phyloP scores from a whole-genome alignment of 352 stramenopile genomes.

The Phytophthora brassicae region DNA sequence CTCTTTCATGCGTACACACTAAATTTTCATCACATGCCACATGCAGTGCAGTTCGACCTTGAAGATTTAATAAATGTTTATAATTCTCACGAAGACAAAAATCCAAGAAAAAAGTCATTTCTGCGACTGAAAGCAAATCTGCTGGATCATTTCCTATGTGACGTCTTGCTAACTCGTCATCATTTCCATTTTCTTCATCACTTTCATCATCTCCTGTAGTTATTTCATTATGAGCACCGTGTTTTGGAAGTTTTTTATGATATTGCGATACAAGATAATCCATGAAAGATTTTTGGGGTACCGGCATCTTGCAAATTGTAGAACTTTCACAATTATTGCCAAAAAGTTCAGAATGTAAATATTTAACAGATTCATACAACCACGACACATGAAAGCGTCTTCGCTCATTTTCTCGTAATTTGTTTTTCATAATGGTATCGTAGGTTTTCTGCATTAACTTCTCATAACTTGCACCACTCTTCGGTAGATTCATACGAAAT shows the following conservation, averaged over 20 bases:
- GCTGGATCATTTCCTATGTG: slow-evolving; percentile 35
- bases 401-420: slow-evolving; percentile 63
- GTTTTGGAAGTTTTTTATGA: slow-evolving; percentile 34
- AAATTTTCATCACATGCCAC: slow-evolving; percentile 82
- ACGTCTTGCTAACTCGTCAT: slow-evolving; percentile 30
- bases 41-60: slow-evolving; percentile 67
- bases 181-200: slow-evolving; percentile 30
- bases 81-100: slow-evolving; percentile 60
- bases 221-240: slow-evolving; percentile 16
- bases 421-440: slow-evolving; percentile 52
- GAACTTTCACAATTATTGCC: slow-evolving; percentile 5
- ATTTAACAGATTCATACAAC: slow-evolving; percentile 56
- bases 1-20: slow-evolving; percentile 74
- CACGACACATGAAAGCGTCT: slow-evolving; percentile 67
- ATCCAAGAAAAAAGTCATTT: slow-evolving; percentile 68
- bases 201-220: slow-evolving; percentile 1
- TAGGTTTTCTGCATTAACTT: slow-evolving; percentile 43
- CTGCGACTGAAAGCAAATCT: slow-evolving; percentile 51
- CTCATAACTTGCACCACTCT: slow-evolving; percentile 34
- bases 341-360: slow-evolving; percentile 44
- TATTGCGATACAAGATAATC: slow-evolving; percentile 52
- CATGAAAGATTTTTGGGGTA: slow-evolving; percentile 43
- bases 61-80: slow-evolving; percentile 63
- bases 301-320: slow-evolving; percentile 25
- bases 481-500: slow-evolving; percentile 46